Base-by-base conservation (phyloP, 129 eudicot species). In the Flaveria bidentis region DNA sequence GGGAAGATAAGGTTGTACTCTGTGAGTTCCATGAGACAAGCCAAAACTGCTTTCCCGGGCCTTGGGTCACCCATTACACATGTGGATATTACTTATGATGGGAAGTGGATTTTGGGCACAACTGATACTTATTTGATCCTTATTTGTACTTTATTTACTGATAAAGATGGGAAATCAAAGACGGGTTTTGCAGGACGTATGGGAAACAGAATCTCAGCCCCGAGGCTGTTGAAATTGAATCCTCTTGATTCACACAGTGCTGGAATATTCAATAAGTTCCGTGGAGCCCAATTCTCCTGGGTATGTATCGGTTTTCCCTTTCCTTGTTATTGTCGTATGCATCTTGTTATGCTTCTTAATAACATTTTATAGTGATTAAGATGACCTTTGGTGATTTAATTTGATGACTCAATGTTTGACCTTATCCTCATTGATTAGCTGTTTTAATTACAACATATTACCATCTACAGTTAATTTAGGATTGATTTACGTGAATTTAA, bases 21-120 rank as follows among this genome's bases (percentile, higher is more conserved):
- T 0, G 81, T 25, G 33, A 86, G 75, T 72, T 89, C 97, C 15
- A 94, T 94, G 99, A 89, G 99, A 80, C 90, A 82, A 77, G 99
- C 99, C 2, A 94, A 94, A 73, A 94, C 99, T 51, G 99, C 99
- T 62, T 94, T 94, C 65, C 99, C 99, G 0, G 97, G 99, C 1
- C 93, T 94, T 26, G 99, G 99, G 20, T 87, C 97, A 1, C 97
- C 97, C 17, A 87, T 94, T 39, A 94, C 99, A 18, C 97, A 94
- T 67, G 97, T 94, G 23, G 99, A 94, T 87, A 97, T 94, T 73
- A 94, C 99, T 56, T 94, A 73, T 83, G 99, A 94, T 80, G 99
- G 99, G 71, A 94, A 87, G 67, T 94, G 99, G 99, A 87, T 94
- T 18, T 73, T 94, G 86, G 99, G 97, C 44, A 94, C 99, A 9